Base-by-base conservation (phyloP, 345 rosid genomes). In the Camelina neglecta region DNA sequence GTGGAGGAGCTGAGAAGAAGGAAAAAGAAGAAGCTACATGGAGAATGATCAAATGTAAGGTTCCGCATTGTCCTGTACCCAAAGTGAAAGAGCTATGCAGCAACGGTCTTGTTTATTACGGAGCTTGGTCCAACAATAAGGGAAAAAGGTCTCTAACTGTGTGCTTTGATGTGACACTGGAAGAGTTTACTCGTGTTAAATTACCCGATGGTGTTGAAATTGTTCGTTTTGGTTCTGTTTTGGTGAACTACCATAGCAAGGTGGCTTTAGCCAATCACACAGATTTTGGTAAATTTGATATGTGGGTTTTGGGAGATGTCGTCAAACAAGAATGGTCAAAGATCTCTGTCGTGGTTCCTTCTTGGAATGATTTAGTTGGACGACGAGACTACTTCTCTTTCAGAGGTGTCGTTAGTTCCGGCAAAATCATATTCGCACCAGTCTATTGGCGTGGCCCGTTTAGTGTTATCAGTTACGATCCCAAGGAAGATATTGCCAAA, bases 261-360 rank as follows among this genome's bases (percentile, higher is more conserved):
- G 6, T 66, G 35, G 70, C 58, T 23, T 47, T 49, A 11, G 7
- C 18, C 2, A 21, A 44, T 15, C 5, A 2, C 11, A 31, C 44
- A 10, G 6, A 11, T 31, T 0, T 8, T 1, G 16, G 11, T 5
- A 6, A 5, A 0, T 7, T 66, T 49, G 31, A 66, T 4, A 0
- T 66, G 10, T 49, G 45, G 42, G 12, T 65, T 50, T 39, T 66
- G 16, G 70, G 11, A 12, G 69, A 65, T 48, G 44, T 38, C 44
- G 44, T 10, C 31, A 67, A 53, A 60, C 44, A 60, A 60, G 64
- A 60, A 26, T 56, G 60, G 60, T 56, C 60, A 7, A 56, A 6
- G n/a, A 59, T 35, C 13, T 10, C 0, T 4, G 12, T 63, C 0
- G 38, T 13, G 67, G 51, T 62, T 23, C 20, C 64, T 59, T 35